Base-by-base conservation (phyloP, 2,329 filamentous ascomycete genomes). In the Anthostomella pinea region DNA sequence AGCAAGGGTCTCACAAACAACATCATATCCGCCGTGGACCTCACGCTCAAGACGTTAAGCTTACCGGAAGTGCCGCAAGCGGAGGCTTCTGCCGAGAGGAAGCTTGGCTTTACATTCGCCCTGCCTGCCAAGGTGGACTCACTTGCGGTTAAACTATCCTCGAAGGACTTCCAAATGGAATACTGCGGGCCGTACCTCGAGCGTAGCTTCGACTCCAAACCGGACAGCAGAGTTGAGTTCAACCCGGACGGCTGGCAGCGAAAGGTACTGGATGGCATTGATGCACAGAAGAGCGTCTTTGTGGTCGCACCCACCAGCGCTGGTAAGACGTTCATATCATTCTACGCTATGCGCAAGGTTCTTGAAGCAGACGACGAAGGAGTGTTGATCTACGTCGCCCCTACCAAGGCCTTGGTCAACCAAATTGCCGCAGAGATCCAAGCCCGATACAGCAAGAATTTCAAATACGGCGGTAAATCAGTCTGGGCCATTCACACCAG, bases 261-360 rank as follows among this genome's bases (percentile, higher is more conserved):
- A 37, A 69, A 77, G 23, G 85, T 90, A 0, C 68, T 91, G 1
- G 83, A 91, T 45, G 75, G 78, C 24, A 81, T 90, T 23, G 85
- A 91, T 56, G 71, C 70, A 0, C 69, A 84, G 35, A 75, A 80
- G 46, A 87, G 83, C 48, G 65, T 87, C 0, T 81, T 90, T 40
- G 83, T 88, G 1, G 79, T 90, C 7, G 85, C 85, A 0, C 85
- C 85, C 1, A 91, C 85, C 0, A 86, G 81, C 16, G 81, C 86
- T 1, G 86, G 86, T 45, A 91, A 90, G 59, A 91, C 85, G 0
- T 91, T 90, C 58, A 90, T 90, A 40, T 84, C 79, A 1, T 91
- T 90, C 59, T 89, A 91, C 50, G 85, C 85, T 2, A 91, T 90
- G 82, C 83, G 85, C 52, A 81, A 86, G 53, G 68, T 89, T 1